A percentile compares a stretch with the other conserved stretches of the same genome.
phyloP scores from a whole-genome alignment of 257 asterid species.

The Solanum appendiculatum region DNA sequence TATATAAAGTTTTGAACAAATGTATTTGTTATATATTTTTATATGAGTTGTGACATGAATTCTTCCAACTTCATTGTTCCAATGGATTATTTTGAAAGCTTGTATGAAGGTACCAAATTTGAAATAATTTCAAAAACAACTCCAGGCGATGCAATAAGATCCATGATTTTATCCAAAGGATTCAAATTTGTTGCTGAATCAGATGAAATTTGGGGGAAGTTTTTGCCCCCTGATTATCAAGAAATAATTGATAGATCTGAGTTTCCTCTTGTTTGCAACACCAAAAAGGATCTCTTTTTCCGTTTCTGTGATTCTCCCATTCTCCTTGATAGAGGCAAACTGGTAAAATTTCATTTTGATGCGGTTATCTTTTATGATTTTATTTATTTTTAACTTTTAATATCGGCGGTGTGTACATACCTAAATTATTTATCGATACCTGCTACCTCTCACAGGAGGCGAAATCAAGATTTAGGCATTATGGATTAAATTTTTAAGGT shows the following conservation, averaged over 20 bases:
- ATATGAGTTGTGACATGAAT: no score
- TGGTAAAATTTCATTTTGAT: no score
- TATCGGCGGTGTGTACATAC: not conserved
- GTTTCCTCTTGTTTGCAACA: no score
- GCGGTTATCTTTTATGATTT: not conserved
- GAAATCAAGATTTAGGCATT: no score
- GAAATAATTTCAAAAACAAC: not conserved
- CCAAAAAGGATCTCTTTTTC: no score
- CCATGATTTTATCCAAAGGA: not conserved
- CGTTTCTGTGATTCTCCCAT: no score
- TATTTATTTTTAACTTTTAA: not conserved
- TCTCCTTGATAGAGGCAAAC: not conserved
- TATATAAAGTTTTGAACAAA: not conserved
- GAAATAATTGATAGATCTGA: no score
- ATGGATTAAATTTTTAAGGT: no score
- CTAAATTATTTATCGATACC: not conserved
- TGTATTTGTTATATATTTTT: not conserved
- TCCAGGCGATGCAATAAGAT: not conserved
- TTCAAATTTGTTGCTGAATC: conserved; percentile 15
- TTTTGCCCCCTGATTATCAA: not conserved
- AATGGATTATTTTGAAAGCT: not conserved
- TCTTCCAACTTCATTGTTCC: not conserved
- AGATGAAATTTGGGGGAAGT: conserved; percentile 18
- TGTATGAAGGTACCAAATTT: not conserved
- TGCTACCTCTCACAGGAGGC: not conserved